These are phyloP conservation scores for Verticillium alfalfae DNA, from an alignment of 2,329 filamentous ascomycete genomes.

Conservation along the genomic window DNA sequence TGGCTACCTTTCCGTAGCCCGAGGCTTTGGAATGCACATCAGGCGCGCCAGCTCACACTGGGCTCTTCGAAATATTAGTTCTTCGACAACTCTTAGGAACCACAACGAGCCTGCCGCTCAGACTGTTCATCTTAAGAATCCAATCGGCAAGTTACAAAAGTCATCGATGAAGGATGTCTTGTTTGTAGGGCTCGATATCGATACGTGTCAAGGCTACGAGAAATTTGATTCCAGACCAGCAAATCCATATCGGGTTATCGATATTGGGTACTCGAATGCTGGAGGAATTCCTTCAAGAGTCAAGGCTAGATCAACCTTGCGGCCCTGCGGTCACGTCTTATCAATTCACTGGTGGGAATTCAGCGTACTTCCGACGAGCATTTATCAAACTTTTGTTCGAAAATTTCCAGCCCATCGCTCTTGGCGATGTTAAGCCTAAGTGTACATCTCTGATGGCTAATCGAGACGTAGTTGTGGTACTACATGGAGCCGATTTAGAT, in stretches of 20 bases:
- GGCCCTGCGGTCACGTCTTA: slow-evolving; percentile 2
- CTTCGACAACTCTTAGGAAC: slow-evolving; percentile 6
- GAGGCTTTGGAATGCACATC: not conserved
- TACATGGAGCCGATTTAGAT: slow-evolving; percentile 3
- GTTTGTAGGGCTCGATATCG: slow-evolving; percentile 8
- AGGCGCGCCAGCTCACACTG: slow-evolving; percentile 1
- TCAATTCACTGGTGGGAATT: slow-evolving; percentile 5
- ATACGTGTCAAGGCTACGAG: slow-evolving; percentile 9
- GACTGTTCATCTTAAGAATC: not conserved
- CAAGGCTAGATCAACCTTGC: not conserved
- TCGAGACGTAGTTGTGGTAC: slow-evolving; percentile 3
- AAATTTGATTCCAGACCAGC: slow-evolving; percentile 4
- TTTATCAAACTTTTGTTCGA: slow-evolving; percentile 8
- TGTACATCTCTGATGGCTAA: not conserved
- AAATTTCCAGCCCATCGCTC: slow-evolving; percentile 4
- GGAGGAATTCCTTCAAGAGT: not conserved
- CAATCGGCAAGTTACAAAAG: not conserved
- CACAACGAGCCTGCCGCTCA: not conserved
- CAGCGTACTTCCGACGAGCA: slow-evolving; percentile 5
- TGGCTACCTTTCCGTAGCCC: too few relatives aligned
- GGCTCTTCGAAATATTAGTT: slow-evolving; percentile 7
- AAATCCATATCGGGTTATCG: slow-evolving; percentile 6
- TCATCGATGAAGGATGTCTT: slow-evolving; percentile 6
- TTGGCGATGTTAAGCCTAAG: slow-evolving; percentile 3
- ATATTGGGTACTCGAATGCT: slow-evolving; percentile 5